Conservation (phyloP, 345 rosid species). For the Boechera divaricarpa region DNA sequence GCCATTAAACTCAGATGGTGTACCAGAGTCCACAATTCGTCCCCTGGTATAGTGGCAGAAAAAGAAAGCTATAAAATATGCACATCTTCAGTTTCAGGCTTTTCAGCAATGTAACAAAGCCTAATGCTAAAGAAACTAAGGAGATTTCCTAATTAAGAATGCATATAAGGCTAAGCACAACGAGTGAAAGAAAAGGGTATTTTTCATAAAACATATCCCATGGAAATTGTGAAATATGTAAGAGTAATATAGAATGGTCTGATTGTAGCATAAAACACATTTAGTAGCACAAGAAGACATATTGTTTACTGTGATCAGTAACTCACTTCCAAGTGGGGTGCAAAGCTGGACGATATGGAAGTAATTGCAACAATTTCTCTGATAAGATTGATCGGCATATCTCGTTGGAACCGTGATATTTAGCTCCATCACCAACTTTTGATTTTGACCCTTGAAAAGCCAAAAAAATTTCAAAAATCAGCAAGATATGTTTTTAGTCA, state of each 20-base stretch:
- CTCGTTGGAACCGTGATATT: conserved; percentile 37
- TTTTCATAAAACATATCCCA: neutral
- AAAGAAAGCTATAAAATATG: conserved; percentile 18
- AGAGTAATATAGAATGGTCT: conserved; percentile 16
- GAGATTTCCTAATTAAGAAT: neutral
- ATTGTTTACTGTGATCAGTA: conserved; percentile 1
- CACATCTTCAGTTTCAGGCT: conserved; percentile 21
- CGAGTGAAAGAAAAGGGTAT: neutral
- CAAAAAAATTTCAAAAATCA: neutral
- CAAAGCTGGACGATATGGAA: conserved; percentile 56
- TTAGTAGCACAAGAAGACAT: conserved; percentile 14
- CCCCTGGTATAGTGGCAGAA: conserved; percentile 53
- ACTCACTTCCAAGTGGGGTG: conserved; percentile 60
- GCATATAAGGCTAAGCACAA: conserved; percentile 6
- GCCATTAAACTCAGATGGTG: conserved; percentile 47
- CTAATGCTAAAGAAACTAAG: neutral
- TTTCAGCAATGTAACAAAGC: conserved; percentile 17
- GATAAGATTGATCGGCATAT: conserved; percentile 40
- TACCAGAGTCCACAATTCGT: conserved; percentile 47
- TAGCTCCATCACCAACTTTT: conserved; percentile 38
- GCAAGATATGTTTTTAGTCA: conserved; percentile 1
- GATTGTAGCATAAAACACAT: conserved; percentile 2
- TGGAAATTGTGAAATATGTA: conserved; percentile 1
- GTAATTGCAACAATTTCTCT: conserved; percentile 38
- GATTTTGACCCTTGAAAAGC: conserved; percentile 44